A percentile compares a stretch with the other conserved stretches of the same genome.
Evolutionary conservation across 352 stramenopile species (phyloP).

Genomic region (Phytophthora uliginosa): DNA sequence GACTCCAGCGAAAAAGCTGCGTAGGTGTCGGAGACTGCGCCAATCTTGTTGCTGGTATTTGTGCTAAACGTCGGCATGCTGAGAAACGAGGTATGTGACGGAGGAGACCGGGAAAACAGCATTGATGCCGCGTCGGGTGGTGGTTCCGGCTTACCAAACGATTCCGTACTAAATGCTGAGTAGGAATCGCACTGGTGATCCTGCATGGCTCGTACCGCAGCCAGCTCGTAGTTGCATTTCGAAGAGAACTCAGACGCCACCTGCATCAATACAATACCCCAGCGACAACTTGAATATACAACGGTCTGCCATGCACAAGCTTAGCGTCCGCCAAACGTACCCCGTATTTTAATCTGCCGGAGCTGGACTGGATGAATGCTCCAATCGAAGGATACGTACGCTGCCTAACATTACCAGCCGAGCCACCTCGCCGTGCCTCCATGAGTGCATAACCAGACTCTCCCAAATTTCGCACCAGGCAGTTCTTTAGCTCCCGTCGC

Average conservation of each 20-base stretch:
- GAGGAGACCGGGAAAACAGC: conserved; percentile 61
- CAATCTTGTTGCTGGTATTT: background rate
- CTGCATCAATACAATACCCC: conserved; percentile 26
- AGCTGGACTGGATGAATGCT: conserved; percentile 70
- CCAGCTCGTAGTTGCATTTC: conserved; percentile 68
- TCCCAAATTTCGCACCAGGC: conserved; percentile 73
- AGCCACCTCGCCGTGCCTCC: conserved; percentile 42
- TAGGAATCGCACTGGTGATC: conserved; percentile 69
- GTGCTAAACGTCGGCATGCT: conserved; percentile 1
- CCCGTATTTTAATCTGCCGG: conserved; percentile 64
- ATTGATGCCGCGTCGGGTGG: conserved; percentile 35
- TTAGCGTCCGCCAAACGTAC: conserved; percentile 37
- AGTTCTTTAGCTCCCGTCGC: conserved; percentile 74
- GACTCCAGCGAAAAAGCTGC: conserved; percentile 56
- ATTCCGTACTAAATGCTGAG: conserved; percentile 76
- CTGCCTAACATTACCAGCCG: conserved; percentile 27
- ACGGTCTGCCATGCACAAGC: background rate
- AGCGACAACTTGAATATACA: background rate
- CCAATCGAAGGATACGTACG: conserved; percentile 70
- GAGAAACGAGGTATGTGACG: conserved; percentile 20
- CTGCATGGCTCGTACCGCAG: conserved; percentile 45
- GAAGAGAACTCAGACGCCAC: conserved; percentile 62
- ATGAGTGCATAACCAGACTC: conserved; percentile 57
- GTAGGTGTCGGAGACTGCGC: conserved; percentile 47
- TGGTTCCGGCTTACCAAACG: conserved; percentile 37